Percentiles rank a stretch among this genome's conserved stretches.
These are phyloP conservation scores for Termitomyces bulborhizus DNA, from an alignment of 768 basidiomycete species.

Conservation along the genomic window DNA sequence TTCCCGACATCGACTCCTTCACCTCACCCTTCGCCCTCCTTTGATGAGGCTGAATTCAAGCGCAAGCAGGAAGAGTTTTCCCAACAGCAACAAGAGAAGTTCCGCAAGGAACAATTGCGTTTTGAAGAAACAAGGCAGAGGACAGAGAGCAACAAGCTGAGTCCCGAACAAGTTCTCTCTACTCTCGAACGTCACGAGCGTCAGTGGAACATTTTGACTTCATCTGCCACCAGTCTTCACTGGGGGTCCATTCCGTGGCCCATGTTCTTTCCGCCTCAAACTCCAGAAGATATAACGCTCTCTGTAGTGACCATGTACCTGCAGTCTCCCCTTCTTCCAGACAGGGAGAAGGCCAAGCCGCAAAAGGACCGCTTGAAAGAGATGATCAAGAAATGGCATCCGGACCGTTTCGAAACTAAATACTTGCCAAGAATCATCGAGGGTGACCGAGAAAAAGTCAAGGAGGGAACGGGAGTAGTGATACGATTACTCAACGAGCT, in stretches of 20 bases:
- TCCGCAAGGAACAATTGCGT: slow-evolving; percentile 62
- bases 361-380: slow-evolving; percentile 73
- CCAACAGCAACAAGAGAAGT: slow-evolving; percentile 61
- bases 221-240: slow-evolving; percentile 32
- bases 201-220: slow-evolving; percentile 47
- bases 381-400: slow-evolving; percentile 72
- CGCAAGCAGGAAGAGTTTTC: slow-evolving; percentile 60
- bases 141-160: slow-evolving; percentile 44
- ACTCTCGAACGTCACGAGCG: slow-evolving; percentile 57
- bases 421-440: slow-evolving; percentile 57
- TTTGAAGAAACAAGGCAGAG: slow-evolving; percentile 46
- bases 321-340: slow-evolving; percentile 48
- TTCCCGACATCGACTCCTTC: slow-evolving; percentile 16
- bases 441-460: slow-evolving; percentile 58
- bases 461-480: slow-evolving; percentile 68
- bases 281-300: slow-evolving; percentile 57
- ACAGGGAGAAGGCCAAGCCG: slow-evolving; percentile 42
- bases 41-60: slow-evolving; percentile 49
- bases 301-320: slow-evolving; percentile 56
- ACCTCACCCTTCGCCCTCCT: slow-evolving; percentile 12
- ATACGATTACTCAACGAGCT: slow-evolving; percentile 68
- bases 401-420: slow-evolving; percentile 75
- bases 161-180: slow-evolving; percentile 50
- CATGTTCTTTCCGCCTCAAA: slow-evolving; percentile 47
- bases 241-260: slow-evolving; percentile 80